Conservation (phyloP, 164 flowering plant genomes). For the Sedum album region DNA sequence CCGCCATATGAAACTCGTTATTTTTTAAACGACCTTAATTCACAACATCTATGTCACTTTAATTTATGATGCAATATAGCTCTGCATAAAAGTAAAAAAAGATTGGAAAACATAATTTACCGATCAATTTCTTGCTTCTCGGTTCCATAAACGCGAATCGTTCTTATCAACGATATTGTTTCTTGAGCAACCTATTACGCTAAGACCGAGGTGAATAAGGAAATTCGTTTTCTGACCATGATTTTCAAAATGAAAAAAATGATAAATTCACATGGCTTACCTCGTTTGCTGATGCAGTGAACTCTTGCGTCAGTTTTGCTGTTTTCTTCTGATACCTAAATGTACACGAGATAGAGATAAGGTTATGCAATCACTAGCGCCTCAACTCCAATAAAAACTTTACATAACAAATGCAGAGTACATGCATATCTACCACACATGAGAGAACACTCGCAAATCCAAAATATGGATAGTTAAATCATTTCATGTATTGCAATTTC, state of each 20-base stretch:
- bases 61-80: neutral
- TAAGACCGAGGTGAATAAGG: slow-evolving; percentile 3
- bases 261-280: slow-evolving; percentile 25
- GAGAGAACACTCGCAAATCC: neutral
- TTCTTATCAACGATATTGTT: slow-evolving; percentile 83
- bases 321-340: slow-evolving; percentile 87
- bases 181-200: slow-evolving; percentile 77
- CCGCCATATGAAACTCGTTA: slow-evolving; percentile 1
- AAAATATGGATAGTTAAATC: neutral
- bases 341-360: neutral
- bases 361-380: neutral
- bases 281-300: slow-evolving; percentile 79
- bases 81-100: neutral
- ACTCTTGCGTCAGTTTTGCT: slow-evolving; percentile 73
- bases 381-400: no score
- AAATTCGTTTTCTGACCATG: slow-evolving; percentile 2
- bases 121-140: slow-evolving; percentile 71
- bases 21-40: neutral
- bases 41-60: neutral
- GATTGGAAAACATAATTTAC: slow-evolving; percentile 24
- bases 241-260: neutral
- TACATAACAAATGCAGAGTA: neutral
- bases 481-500: neutral
- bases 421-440: neutral
- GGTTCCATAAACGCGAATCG: slow-evolving; percentile 90